phyloP scores from a whole-genome alignment of 2,329 filamentous ascomycete genomes.

The Cladophialophora exuberans region DNA sequence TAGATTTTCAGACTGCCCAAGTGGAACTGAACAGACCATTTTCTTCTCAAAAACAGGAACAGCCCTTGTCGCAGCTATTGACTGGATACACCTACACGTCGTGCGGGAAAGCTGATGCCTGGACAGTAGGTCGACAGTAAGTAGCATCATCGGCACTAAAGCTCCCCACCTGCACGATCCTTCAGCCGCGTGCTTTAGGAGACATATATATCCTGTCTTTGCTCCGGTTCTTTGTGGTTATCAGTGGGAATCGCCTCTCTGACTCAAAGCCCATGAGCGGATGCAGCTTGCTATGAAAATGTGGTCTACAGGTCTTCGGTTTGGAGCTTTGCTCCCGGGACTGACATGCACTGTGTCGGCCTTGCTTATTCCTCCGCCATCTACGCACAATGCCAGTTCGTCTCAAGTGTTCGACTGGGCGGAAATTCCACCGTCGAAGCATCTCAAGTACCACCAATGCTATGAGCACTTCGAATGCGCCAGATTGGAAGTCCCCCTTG shows the following conservation, averaged over 20 bases:
- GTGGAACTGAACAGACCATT: too few relatives aligned
- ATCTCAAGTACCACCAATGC: constrained; percentile 46
- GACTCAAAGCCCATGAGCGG: neutral
- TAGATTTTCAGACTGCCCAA: too few relatives aligned
- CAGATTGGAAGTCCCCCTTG: constrained; percentile 54
- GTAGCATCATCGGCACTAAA: too few relatives aligned
- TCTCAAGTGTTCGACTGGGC: constrained; percentile 25
- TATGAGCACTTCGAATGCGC: constrained; percentile 52
- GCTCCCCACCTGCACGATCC: too few relatives aligned
- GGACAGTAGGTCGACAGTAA: too few relatives aligned
- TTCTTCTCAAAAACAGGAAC: too few relatives aligned
- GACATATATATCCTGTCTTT: neutral
- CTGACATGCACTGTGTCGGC: neutral
- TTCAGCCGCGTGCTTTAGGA: too few relatives aligned
- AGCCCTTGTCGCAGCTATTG: too few relatives aligned
- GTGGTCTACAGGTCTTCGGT: neutral
- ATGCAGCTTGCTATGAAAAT: neutral
- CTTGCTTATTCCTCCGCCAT: neutral
- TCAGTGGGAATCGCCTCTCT: too few relatives aligned
- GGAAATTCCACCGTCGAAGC: constrained; percentile 32
- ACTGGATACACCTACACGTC: too few relatives aligned
- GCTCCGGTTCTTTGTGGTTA: too few relatives aligned
- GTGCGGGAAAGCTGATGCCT: too few relatives aligned
- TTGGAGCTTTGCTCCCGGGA: neutral
- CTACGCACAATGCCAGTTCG: neutral